These are phyloP conservation scores for Phaeomoniella chlamydospora DNA, from an alignment of 2,329 filamentous ascomycete species.

Conservation along the genomic window DNA sequence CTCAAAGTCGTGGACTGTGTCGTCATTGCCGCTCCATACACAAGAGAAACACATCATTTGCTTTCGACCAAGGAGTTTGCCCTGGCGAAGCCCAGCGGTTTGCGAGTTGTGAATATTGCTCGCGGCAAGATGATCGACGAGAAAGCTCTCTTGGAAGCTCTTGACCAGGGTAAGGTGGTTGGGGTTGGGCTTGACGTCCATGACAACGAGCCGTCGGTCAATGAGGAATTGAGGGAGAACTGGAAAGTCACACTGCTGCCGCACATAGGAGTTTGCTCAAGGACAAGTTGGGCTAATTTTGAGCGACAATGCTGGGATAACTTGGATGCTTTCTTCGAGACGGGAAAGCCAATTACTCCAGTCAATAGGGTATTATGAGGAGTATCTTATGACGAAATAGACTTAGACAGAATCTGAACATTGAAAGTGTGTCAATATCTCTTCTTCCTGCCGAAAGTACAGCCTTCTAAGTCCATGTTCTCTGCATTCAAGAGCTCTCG, in stretches of 20 bases:
- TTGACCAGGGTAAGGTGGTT: slow-evolving; percentile 28
- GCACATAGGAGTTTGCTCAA: slow-evolving; percentile 46
- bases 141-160: slow-evolving; percentile 27
- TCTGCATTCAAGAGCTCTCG: too few species aligned
- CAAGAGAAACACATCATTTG: too few species aligned
- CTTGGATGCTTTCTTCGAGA: slow-evolving; percentile 12
- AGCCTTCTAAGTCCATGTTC: too few species aligned
- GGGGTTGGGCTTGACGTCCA: slow-evolving; percentile 32
- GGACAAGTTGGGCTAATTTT: slow-evolving; percentile 15
- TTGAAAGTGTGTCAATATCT: too few species aligned
- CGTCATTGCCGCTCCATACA: slow-evolving; percentile 18
- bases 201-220: slow-evolving; percentile 28
- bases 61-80: slow-evolving; percentile 52
- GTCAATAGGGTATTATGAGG: too few species aligned
- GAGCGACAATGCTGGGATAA: slow-evolving; percentile 12
- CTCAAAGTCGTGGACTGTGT: slow-evolving; percentile 15
- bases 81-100: slow-evolving; percentile 48
- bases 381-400: too few species aligned
- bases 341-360: slow-evolving; percentile 6
- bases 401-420: too few species aligned
- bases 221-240: slow-evolving; percentile 31
- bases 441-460: too few species aligned
- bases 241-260: slow-evolving; percentile 38
- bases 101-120: slow-evolving; percentile 27
- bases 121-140: slow-evolving; percentile 30